A percentile compares a stretch with the other conserved stretches of the same genome.
phyloP scores from a whole-genome alignment of 2,329 filamentous ascomycete species.

The Fulvia fulva region DNA sequence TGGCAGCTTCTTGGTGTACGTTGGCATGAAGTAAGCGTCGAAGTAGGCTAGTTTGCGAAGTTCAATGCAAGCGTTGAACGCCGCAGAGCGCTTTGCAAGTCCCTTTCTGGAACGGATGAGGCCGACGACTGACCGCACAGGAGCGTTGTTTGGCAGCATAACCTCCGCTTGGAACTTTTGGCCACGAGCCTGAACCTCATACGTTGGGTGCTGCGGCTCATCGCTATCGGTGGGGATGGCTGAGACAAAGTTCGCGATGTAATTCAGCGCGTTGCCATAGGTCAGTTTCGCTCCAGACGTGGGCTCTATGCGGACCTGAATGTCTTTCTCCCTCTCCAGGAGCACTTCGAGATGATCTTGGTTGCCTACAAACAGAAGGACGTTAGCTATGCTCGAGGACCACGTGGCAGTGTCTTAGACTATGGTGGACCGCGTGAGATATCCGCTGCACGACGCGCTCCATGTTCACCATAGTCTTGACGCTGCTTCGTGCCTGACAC shows the following conservation, averaged over 20 bases:
- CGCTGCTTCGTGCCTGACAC: no score
- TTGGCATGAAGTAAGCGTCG: slow-evolving; percentile 70
- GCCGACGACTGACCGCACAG: slow-evolving; percentile 64
- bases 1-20: slow-evolving; percentile 67
- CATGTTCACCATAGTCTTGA: no score
- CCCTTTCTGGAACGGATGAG: slow-evolving; percentile 64
- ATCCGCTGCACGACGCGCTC: no score
- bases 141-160: slow-evolving; percentile 69
- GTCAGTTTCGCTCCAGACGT: slow-evolving; percentile 73
- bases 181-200: slow-evolving; percentile 56
- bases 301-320: slow-evolving; percentile 56
- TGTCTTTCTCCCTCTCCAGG: slow-evolving; percentile 47
- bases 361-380: no score
- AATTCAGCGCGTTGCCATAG: slow-evolving; percentile 66
- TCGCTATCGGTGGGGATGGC: slow-evolving; percentile 59
- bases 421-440: no score
- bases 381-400: no score
- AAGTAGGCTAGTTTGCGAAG: slow-evolving; percentile 65
- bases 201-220: slow-evolving; percentile 49
- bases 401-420: no score
- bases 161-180: slow-evolving; percentile 72
- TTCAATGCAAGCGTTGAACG: slow-evolving; percentile 74
- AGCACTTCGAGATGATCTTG: slow-evolving; percentile 56
- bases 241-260: slow-evolving; percentile 70
- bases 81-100: slow-evolving; percentile 80